Evolutionary conservation across 345 rosid genomes (phyloP).

Genomic region (Cardamine resedifolia): DNA sequence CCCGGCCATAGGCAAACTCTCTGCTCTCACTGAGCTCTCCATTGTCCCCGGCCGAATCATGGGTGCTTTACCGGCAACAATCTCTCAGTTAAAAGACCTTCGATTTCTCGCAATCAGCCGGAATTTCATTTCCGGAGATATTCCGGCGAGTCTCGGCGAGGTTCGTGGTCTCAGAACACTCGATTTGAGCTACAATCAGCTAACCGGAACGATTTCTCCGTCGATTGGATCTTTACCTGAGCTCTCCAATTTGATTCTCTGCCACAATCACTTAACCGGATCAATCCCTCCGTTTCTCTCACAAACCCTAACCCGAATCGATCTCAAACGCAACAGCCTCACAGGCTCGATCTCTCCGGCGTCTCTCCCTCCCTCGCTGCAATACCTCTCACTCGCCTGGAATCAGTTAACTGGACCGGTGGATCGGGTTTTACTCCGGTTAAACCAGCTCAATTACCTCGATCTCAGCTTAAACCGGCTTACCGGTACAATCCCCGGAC

Average conservation of each 20-base stretch:
- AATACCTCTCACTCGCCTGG: constrained; percentile 73
- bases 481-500: constrained; percentile 61
- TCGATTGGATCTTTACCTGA: constrained; percentile 66
- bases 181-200: constrained; percentile 90
- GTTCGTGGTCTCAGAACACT: constrained; percentile 66
- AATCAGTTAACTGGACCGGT: constrained; percentile 74
- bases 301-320: constrained; percentile 62
- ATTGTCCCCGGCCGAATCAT: constrained; percentile 80
- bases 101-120: constrained; percentile 75
- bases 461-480: constrained; percentile 85
- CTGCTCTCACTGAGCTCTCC: constrained; percentile 70
- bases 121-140: constrained; percentile 67
- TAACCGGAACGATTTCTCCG: constrained; percentile 59
- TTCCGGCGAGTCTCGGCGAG: constrained; percentile 69
- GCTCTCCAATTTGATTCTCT: constrained; percentile 70
- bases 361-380: constrained; percentile 72
- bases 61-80: constrained; percentile 67
- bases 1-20: constrained; percentile 77
- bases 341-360: constrained; percentile 59
- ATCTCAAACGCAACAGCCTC: constrained; percentile 77
- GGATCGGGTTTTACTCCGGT: constrained; percentile 52
- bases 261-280: constrained; percentile 84
- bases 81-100: constrained; percentile 61
- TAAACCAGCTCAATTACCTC: constrained; percentile 64
- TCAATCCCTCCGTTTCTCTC: constrained; percentile 75